A percentile compares a stretch with the other conserved stretches of the same genome.
Conservation (phyloP, 2,329 filamentous ascomycete genomes). For the Lasiodiplodia hormozganensis region DNA sequence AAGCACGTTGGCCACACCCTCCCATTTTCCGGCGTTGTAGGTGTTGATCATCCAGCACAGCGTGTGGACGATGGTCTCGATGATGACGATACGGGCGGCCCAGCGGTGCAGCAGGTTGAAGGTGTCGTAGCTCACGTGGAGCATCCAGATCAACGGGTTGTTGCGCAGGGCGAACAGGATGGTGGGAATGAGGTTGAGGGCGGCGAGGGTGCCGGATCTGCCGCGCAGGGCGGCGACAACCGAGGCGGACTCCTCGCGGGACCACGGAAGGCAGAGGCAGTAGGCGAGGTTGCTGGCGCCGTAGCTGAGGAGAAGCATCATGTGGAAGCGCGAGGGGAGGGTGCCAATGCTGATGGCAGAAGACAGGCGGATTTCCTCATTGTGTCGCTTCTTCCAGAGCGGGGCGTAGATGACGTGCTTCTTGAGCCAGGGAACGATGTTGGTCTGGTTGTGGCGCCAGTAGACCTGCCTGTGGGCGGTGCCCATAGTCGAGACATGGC, state of each 20-base stretch:
- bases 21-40: conserved; percentile 65
- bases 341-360: conserved; percentile 75
- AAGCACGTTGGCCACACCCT: conserved; percentile 63
- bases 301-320: conserved; percentile 71
- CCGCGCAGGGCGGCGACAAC: conserved; percentile 84
- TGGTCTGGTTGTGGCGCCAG: conserved; percentile 54
- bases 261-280: conserved; percentile 72
- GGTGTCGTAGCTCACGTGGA: conserved; percentile 92
- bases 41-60: conserved; percentile 76
- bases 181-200: conserved; percentile 91
- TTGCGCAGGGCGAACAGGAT: conserved; percentile 90
- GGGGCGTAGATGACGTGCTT: conserved; percentile 74
- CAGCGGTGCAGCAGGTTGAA: conserved; percentile 91
- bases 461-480: conserved; percentile 51
- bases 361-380: conserved; percentile 73
- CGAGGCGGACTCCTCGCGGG: conserved; percentile 55
- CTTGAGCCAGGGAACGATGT: conserved; percentile 64
- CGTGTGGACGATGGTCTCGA: conserved; percentile 74
- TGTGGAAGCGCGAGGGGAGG: conserved; percentile 79
- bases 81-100: conserved; percentile 76
- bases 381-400: conserved; percentile 76
- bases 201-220: conserved; percentile 80
- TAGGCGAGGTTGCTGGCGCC: conserved; percentile 78
- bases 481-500: conserved; percentile 54
- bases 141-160: conserved; percentile 83